Evolutionary conservation across 805 yeast species (phyloP), one percentile per base, ranked within the genome.

Genomic region (Ogataea pilisensis): DNA sequence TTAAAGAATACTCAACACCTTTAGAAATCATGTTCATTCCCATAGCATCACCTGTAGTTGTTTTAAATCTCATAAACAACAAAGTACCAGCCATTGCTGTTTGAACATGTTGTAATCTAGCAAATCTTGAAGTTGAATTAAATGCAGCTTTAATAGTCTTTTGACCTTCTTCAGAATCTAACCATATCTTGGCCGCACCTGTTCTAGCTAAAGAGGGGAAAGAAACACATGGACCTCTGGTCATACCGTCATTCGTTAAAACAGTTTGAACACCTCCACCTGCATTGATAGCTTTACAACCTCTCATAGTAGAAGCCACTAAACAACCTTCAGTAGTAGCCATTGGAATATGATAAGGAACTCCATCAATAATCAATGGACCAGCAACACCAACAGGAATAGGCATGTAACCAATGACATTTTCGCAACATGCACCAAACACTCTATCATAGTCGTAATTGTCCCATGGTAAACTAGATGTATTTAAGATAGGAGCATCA

Each of bases 11-110:
- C 61, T 93, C 99, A 34, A 89, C 96, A 64, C 99, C 99, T 68
- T 93, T 93, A 22, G 98, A 91, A 46, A 93, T 93, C 99, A 93
- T 93, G 64, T 93, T 93, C 99, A 93, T 93, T 50, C 99, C 99
- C 99, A 93, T 93, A 16, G 99, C 99, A 70, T 93, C 99, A 65
- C 99, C 99, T 16, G 99, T 93, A 30, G 96, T 89, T n/a, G 99
- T 95, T 62, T 90, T 80, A 72, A 93, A 93, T 58, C 99, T 80
- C 54, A 93, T 83, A 57, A 78, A 93, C 54, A 93, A 72, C 53
- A 85, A 72, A 36, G 84, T 84, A 24, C 99, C 99, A 14, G 99
- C 99, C 63, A 91, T 71, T 3, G 98, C 95, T 14, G 97, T 88
- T 64, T 88, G 85, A 50, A 91, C 72, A 53, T 85, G 85, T 64